Evolutionary conservation across 129 eudicot genomes (phyloP).

Genomic region (Helichrysum umbraculigerum): DNA sequence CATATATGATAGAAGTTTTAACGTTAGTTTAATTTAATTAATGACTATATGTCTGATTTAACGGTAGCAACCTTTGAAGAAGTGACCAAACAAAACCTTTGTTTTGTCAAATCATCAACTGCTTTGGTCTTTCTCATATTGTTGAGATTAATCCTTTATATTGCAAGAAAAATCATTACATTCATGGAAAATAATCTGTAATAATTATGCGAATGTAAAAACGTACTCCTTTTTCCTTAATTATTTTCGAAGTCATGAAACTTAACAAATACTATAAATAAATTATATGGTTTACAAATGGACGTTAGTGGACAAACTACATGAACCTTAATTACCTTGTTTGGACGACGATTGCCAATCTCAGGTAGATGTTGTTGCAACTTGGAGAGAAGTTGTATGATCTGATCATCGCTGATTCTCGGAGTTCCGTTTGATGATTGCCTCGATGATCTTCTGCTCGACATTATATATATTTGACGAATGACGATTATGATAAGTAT

Average conservation of each 20-base stretch:
- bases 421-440: conserved; percentile 46
- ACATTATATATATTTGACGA: conserved; percentile 37
- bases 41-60: background rate
- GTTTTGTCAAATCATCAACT: background rate
- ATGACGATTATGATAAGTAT: background rate
- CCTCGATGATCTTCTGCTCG: conserved; percentile 71
- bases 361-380: conserved; percentile 81
- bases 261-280: background rate
- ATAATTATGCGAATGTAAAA: background rate
- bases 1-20: background rate
- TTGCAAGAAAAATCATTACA: no score
- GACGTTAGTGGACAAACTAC: background rate
- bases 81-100: background rate
- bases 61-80: conserved; percentile 17
- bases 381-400: conserved; percentile 74
- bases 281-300: background rate
- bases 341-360: conserved; percentile 70
- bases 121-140: background rate
- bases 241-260: no score
- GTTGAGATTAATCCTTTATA: no score
- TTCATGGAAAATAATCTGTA: no score
- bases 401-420: conserved; percentile 76
- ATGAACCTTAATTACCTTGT: conserved; percentile 45
- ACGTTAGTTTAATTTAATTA: background rate
- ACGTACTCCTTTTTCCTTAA: background rate